These are phyloP conservation scores for Perilla frutescens DNA, from an alignment of 257 asterid species.

Conservation along the genomic window DNA sequence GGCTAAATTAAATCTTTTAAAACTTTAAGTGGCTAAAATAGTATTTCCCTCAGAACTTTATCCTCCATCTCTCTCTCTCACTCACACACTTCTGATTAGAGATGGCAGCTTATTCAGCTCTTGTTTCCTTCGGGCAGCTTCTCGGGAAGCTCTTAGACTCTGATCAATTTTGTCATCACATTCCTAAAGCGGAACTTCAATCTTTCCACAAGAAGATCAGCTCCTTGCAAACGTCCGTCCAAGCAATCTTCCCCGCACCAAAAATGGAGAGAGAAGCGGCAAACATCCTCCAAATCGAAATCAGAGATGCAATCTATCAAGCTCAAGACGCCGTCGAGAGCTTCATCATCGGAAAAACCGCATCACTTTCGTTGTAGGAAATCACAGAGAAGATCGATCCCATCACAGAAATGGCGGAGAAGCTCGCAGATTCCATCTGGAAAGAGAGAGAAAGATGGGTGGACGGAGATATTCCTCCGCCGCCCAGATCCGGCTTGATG, in stretches of 20 bases:
- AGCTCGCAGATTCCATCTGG: constrained; percentile 11
- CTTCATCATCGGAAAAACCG: constrained; percentile 24
- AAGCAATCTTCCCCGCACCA: constrained; percentile 23
- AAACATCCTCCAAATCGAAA: constrained; percentile 12
- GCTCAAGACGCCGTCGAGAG: constrained; percentile 39
- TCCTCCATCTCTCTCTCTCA: no score
- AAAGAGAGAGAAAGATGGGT: background rate
- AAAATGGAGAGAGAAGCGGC: background rate
- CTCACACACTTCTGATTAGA: constrained; percentile 8
- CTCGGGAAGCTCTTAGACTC: constrained; percentile 27
- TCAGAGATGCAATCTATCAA: constrained; percentile 38
- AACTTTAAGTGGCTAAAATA: no score
- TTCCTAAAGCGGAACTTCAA: constrained; percentile 16
- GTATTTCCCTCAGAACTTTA: no score
- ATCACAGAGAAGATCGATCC: background rate
- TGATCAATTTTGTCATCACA: no score
- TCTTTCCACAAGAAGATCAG: constrained; percentile 22
- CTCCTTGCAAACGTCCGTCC: constrained; percentile 32
- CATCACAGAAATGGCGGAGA: constrained; percentile 5
- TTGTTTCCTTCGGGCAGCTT: constrained; percentile 40
- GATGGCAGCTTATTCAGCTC: constrained; percentile 47
- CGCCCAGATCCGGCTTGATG: constrained; percentile 10
- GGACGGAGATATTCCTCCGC: constrained; percentile 5
- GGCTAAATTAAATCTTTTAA: no score
- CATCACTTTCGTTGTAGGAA: constrained; percentile 1